Percentiles rank a stretch among this genome's conserved stretches.
Conservation (phyloP, 345 rosid species). For the Populus simonii region DNA sequence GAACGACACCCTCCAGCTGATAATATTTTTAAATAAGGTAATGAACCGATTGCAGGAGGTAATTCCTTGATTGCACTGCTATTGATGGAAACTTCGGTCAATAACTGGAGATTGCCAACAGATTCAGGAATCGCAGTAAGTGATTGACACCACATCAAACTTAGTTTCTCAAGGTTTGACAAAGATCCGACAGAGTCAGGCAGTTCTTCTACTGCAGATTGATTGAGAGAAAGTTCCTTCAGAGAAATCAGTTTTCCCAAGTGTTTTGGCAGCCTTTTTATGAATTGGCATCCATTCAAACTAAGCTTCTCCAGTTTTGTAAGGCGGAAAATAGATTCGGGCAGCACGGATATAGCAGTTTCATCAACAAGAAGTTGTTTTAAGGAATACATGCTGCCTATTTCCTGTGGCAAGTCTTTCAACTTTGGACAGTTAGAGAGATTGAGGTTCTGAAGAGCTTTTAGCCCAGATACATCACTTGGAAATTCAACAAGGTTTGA, state of each 20-base stretch:
- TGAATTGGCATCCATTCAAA: slow-evolving; percentile 22
- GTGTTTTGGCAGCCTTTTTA: slow-evolving; percentile 34
- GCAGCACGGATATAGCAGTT: slow-evolving; percentile 44
- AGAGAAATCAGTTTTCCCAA: slow-evolving; percentile 38
- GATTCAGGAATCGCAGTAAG: slow-evolving; percentile 36
- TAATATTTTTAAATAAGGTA: slow-evolving; percentile 33
- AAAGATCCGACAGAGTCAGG: slow-evolving; percentile 36
- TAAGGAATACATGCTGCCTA: slow-evolving; percentile 44
- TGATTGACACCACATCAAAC: slow-evolving; percentile 31
- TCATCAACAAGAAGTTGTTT: slow-evolving; percentile 40
- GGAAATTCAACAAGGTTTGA: slow-evolving; percentile 37
- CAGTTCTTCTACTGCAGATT: slow-evolving; percentile 35
- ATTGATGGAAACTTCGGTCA: slow-evolving; percentile 21
- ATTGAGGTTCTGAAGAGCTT: slow-evolving; percentile 35
- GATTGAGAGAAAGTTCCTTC: slow-evolving; percentile 33
- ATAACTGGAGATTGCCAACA: slow-evolving; percentile 33
- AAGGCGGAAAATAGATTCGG: slow-evolving; percentile 38
- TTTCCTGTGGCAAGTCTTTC: slow-evolving; percentile 36
- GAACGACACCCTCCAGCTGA: slow-evolving; percentile 22
- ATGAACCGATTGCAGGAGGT: slow-evolving; percentile 42
- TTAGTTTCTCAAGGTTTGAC: slow-evolving; percentile 38
- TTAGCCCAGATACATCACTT: slow-evolving; percentile 41
- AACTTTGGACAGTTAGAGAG: slow-evolving; percentile 40
- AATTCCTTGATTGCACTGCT: slow-evolving; percentile 30
- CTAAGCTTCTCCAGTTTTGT: slow-evolving; percentile 43